A percentile compares a stretch with the other conserved stretches of the same genome.
phyloP scores from a whole-genome alignment of 2,329 filamentous ascomycete species.

The Nemania abortiva region DNA sequence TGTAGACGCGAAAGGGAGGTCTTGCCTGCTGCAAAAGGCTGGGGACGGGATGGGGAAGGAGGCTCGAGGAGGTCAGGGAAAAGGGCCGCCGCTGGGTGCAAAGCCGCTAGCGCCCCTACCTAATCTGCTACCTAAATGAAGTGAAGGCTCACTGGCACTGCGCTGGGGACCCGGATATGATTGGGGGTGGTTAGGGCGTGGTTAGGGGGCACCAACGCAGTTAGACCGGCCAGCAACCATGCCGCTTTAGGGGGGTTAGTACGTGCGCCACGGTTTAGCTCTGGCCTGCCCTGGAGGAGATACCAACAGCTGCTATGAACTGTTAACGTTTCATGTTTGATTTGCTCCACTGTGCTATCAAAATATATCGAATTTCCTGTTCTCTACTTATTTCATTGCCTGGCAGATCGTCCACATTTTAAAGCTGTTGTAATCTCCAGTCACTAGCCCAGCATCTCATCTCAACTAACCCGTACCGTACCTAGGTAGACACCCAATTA shows the following conservation, averaged over 20 bases:
- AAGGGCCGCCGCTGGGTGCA: slow-evolving; percentile 39
- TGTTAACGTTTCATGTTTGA: slow-evolving; percentile 18
- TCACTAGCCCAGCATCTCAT: slow-evolving; percentile 26
- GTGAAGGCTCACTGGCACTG: slow-evolving; percentile 21
- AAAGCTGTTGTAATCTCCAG: slow-evolving; percentile 40
- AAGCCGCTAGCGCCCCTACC: slow-evolving; percentile 42
- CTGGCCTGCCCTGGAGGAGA: neutral
- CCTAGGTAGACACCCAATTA: neutral
- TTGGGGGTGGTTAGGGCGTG: slow-evolving; percentile 37
- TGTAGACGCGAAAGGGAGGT: slow-evolving; percentile 42
- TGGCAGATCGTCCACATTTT: slow-evolving; percentile 29
- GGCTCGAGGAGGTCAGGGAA: slow-evolving; percentile 42
- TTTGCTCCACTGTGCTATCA: slow-evolving; percentile 15
- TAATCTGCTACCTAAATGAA: slow-evolving; percentile 40
- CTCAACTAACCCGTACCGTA: slow-evolving; percentile 9
- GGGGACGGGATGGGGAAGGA: slow-evolving; percentile 41
- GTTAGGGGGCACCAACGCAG: slow-evolving; percentile 34
- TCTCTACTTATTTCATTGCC: slow-evolving; percentile 30
- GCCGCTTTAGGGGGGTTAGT: slow-evolving; percentile 29
- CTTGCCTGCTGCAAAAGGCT: slow-evolving; percentile 41
- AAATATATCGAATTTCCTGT: slow-evolving; percentile 14
- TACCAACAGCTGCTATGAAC: slow-evolving; percentile 16
- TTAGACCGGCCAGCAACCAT: slow-evolving; percentile 31
- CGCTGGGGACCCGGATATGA: slow-evolving; percentile 27
- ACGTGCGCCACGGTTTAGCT: slow-evolving; percentile 31